Conservation (phyloP, 441 rosid species). For the Bruguiera hainesii region DNA sequence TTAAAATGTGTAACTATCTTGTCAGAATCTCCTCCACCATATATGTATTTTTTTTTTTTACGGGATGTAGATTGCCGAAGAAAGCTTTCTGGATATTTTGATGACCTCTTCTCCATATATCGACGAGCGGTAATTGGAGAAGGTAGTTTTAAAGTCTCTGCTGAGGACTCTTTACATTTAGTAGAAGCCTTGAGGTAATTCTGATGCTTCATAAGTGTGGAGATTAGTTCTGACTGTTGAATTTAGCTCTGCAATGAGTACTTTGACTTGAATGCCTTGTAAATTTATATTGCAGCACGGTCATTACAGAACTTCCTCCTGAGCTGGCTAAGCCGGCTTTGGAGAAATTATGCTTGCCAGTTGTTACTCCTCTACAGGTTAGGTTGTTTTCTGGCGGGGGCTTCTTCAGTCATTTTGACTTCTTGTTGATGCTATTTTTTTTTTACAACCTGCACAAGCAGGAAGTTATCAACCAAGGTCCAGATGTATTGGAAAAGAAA, state of each 20-base stretch:
- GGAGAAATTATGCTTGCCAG: slow-evolving; percentile 79
- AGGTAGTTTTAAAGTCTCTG: slow-evolving; percentile 82
- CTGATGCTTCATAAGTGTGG: slow-evolving; percentile 13
- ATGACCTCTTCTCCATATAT: slow-evolving; percentile 77
- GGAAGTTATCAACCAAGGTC: slow-evolving; percentile 74
- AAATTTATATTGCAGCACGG: slow-evolving; percentile 63
- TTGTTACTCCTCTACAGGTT: slow-evolving; percentile 89
- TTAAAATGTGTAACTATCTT: not conserved
- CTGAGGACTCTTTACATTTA: slow-evolving; percentile 87
- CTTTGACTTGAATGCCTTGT: slow-evolving; percentile 29
- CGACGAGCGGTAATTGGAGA: slow-evolving; percentile 76
- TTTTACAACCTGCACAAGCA: slow-evolving; percentile 35
- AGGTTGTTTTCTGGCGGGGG: slow-evolving; percentile 20
- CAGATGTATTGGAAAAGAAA: slow-evolving; percentile 80
- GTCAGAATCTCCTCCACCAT: not conserved
- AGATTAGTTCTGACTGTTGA: slow-evolving; percentile 20
- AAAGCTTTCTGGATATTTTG: slow-evolving; percentile 78
- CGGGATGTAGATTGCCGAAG: slow-evolving; percentile 75
- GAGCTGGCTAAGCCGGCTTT: slow-evolving; percentile 85
- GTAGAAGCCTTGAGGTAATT: slow-evolving; percentile 93
- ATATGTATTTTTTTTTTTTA: slow-evolving; percentile 4
- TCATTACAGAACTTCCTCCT: slow-evolving; percentile 91
- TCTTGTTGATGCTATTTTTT: slow-evolving; percentile 20
- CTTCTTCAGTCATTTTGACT: slow-evolving; percentile 22
- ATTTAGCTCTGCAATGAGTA: slow-evolving; percentile 9